Conservation (phyloP, 352 stramenopile species). For the Phytophthora meadii region DNA sequence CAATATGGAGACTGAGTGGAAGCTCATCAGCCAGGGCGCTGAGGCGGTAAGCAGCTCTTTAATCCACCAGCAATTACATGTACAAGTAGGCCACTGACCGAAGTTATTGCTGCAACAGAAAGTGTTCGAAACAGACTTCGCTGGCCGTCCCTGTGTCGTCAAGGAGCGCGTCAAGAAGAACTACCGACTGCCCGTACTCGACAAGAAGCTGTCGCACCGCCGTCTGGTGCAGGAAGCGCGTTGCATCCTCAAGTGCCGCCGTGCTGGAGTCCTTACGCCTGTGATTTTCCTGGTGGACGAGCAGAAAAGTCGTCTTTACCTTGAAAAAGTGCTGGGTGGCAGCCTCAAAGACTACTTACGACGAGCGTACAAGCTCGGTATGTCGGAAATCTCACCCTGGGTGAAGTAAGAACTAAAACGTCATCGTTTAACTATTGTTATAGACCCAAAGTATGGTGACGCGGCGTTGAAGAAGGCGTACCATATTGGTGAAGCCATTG, state of each 20-base stretch:
- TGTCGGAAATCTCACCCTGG: too few species aligned
- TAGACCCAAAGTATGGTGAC: constrained; percentile 60
- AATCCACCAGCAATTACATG: neutral
- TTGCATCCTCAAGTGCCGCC: constrained; percentile 85
- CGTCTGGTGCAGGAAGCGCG: constrained; percentile 83
- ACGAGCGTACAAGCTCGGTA: constrained; percentile 60
- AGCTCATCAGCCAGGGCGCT: constrained; percentile 82
- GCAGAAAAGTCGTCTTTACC: constrained; percentile 69
- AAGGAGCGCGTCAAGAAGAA: constrained; percentile 88
- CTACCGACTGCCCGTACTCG: constrained; percentile 78
- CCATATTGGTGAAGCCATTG: constrained; percentile 89
- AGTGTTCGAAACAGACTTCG: constrained; percentile 79
- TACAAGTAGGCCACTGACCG: neutral
- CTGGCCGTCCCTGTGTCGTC: constrained; percentile 71
- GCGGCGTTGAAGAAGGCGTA: constrained; percentile 76
- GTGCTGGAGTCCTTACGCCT: constrained; percentile 71
- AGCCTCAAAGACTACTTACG: constrained; percentile 81
- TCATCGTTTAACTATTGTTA: neutral
- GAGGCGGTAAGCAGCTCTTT: constrained; percentile 56
- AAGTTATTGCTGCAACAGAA: constrained; percentile 43
- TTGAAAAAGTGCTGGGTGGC: constrained; percentile 71
- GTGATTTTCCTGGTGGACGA: constrained; percentile 86
- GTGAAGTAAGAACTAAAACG: too few species aligned
- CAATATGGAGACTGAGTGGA: constrained; percentile 56
- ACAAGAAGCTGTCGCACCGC: constrained; percentile 83